A percentile compares a stretch with the other conserved stretches of the same genome.
Evolutionary conservation across 2,329 filamentous ascomycete species (phyloP).

Genomic region (Aspergillus terreus): DNA sequence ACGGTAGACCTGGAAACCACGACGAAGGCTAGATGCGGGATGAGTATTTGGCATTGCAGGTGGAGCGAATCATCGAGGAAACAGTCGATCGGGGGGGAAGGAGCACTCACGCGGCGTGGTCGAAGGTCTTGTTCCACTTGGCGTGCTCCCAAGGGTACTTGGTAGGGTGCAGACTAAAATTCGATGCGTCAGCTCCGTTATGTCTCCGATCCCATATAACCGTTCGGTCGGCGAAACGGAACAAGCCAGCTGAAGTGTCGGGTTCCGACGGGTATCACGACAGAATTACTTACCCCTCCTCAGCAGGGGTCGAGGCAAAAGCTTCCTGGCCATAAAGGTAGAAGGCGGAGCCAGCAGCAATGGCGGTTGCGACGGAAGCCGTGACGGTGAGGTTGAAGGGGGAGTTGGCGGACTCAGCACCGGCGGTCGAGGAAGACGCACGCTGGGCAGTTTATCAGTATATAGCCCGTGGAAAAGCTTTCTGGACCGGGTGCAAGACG

Average conservation of each 20-base stretch:
- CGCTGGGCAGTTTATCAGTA: slow-evolving; percentile 46
- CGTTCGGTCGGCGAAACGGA: slow-evolving; percentile 22
- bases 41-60: slow-evolving; percentile 6
- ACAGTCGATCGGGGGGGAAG: background rate
- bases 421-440: slow-evolving; percentile 67
- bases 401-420: slow-evolving; percentile 67
- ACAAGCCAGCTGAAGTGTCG: slow-evolving; percentile 11
- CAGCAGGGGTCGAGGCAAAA: slow-evolving; percentile 84
- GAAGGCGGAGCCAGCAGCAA: slow-evolving; percentile 82
- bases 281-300: slow-evolving; percentile 83
- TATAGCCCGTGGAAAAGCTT: slow-evolving; percentile 27
- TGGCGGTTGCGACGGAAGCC: slow-evolving; percentile 78
- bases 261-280: slow-evolving; percentile 8
- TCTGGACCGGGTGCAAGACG: slow-evolving; percentile 19
- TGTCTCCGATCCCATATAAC: slow-evolving; percentile 17
- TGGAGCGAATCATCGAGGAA: background rate
- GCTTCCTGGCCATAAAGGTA: slow-evolving; percentile 89
- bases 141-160: slow-evolving; percentile 94
- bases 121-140: slow-evolving; percentile 91
- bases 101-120: slow-evolving; percentile 82
- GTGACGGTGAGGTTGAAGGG: slow-evolving; percentile 81
- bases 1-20: slow-evolving; percentile 98
- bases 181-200: slow-evolving; percentile 24
- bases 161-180: slow-evolving; percentile 77
- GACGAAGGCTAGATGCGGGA: slow-evolving; percentile 69